A percentile compares a stretch with the other conserved stretches of the same genome.
These are phyloP conservation scores for Penicillium sp. DNA, from an alignment of 2,329 filamentous ascomycete species.

Conservation along the genomic window DNA sequence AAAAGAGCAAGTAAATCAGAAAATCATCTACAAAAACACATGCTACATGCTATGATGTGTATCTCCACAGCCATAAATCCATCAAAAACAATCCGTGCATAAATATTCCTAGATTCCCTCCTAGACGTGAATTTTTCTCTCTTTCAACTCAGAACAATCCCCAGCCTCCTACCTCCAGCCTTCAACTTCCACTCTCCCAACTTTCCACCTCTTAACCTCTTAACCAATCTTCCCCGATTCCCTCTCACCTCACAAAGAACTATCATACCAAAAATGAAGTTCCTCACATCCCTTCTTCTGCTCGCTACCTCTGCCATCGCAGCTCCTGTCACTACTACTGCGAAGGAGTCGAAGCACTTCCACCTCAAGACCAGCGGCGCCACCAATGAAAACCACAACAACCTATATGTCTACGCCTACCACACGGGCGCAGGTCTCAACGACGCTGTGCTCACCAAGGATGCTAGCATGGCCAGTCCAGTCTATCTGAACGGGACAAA, in stretches of 20 bases:
- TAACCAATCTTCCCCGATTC: not conserved
- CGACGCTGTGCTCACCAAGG: conserved; percentile 30
- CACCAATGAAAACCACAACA: conserved; percentile 23
- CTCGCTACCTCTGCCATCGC: conserved; percentile 24
- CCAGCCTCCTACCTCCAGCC: not conserved
- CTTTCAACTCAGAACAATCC: not conserved
- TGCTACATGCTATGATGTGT: not conserved
- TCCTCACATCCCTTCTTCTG: conserved; percentile 24
- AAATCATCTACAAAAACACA: not conserved
- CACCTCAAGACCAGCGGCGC: conserved; percentile 29
- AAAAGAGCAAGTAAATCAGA: not conserved
- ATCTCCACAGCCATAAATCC: not conserved
- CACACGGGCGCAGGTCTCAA: conserved; percentile 36
- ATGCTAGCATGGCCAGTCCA: conserved; percentile 17
- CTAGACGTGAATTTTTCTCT: not conserved
- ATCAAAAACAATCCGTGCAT: not conserved
- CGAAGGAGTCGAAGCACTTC: conserved; percentile 20
- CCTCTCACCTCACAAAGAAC: not conserved
- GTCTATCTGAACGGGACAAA: conserved; percentile 30
- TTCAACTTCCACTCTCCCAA: not conserved
- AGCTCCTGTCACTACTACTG: conserved; percentile 18
- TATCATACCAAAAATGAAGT: conserved; percentile 20
- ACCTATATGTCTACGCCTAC: conserved; percentile 32
- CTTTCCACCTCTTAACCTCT: not conserved
- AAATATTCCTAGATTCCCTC: not conserved